phyloP scores from a whole-genome alignment of 2,329 filamentous ascomycete species.

The Epicoccum nigrum region DNA sequence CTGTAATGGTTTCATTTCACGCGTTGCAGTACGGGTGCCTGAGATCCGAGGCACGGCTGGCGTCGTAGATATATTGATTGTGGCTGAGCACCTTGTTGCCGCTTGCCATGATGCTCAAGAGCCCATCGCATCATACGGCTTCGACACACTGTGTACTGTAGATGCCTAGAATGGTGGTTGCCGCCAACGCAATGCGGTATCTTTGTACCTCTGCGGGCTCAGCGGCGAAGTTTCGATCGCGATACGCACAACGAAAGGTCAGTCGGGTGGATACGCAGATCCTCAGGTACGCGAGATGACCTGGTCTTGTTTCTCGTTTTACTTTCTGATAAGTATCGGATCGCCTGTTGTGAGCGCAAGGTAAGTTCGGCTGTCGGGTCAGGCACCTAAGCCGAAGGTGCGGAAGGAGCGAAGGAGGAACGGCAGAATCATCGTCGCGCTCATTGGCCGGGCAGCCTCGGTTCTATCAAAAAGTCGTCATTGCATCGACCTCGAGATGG shows the following conservation, averaged over 20 bases:
- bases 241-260: no score
- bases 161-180: neutral
- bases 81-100: neutral
- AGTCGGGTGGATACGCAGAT: no score
- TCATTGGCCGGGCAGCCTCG: conserved; percentile 12
- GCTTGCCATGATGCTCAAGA: neutral
- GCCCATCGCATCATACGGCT: neutral
- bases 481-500: conserved; percentile 22
- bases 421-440: conserved; percentile 9
- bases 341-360: neutral
- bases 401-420: neutral
- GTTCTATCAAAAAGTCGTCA: conserved; percentile 14
- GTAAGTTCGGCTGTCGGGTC: conserved; percentile 2
- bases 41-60: conserved; percentile 1
- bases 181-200: conserved; percentile 4
- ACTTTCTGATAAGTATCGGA: no score
- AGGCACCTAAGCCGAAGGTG: neutral
- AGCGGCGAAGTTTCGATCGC: no score
- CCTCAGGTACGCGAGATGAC: no score
- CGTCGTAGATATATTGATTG: neutral
- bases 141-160: no score
- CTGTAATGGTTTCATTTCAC: conserved; percentile 14
- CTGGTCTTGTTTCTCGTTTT: no score
- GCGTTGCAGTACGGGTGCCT: conserved; percentile 1
- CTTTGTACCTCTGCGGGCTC: conserved; percentile 8